Evolutionary conservation across 139 green algal species (phyloP).

Genomic region (Bryopsis sp.): DNA sequence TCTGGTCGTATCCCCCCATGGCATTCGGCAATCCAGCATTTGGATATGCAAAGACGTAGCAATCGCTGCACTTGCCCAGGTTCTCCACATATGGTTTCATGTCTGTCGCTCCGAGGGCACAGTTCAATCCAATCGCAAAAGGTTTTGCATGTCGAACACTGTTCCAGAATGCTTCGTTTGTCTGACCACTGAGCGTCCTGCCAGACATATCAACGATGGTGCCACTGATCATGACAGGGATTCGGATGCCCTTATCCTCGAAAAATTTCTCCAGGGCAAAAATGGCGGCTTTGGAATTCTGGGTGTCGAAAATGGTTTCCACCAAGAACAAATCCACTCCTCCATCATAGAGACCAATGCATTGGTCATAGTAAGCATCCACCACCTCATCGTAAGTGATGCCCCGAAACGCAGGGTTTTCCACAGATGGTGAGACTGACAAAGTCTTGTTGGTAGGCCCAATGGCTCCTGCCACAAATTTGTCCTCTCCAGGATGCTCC

Average conservation of each 20-base stretch:
- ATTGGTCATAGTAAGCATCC: slow-evolving; percentile 88
- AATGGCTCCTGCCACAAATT: slow-evolving; percentile 91
- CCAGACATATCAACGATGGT: slow-evolving; percentile 95
- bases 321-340: slow-evolving; percentile 94
- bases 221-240: slow-evolving; percentile 91
- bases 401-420: slow-evolving; percentile 91
- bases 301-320: slow-evolving; percentile 98
- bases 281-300: slow-evolving; percentile 94
- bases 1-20: slow-evolving; percentile 98
- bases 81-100: slow-evolving; percentile 94
- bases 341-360: slow-evolving; percentile 70
- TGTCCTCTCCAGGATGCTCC: slow-evolving; percentile 57
- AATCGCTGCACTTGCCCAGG: slow-evolving; percentile 76
- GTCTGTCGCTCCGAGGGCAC: slow-evolving; percentile 87
- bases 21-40: slow-evolving; percentile 97
- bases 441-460: slow-evolving; percentile 96
- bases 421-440: slow-evolving; percentile 87
- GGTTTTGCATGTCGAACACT: slow-evolving; percentile 82
- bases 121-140: slow-evolving; percentile 94
- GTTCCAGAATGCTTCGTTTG: slow-evolving; percentile 98
- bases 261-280: slow-evolving; percentile 93
- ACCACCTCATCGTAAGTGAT: slow-evolving; percentile 96
- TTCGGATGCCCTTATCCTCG: slow-evolving; percentile 53
- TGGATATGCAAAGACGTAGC: slow-evolving; percentile 94
- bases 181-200: slow-evolving; percentile 92